phyloP scores from a whole-genome alignment of 2,329 filamentous ascomycete species.

The Colletotrichum gloeosporioides region DNA sequence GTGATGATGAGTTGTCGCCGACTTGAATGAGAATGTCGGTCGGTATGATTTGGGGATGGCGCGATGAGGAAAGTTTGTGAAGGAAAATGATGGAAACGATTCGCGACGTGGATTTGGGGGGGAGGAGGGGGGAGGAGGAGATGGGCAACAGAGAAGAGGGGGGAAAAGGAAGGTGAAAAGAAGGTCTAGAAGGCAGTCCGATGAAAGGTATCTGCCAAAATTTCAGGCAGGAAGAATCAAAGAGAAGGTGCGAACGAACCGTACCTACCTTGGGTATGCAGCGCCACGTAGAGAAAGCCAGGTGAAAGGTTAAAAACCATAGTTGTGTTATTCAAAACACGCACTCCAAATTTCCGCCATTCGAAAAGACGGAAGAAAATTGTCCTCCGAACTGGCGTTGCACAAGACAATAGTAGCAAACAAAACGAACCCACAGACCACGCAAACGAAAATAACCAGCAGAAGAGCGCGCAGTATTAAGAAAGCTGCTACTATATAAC shows the following conservation, averaged over 20 bases:
- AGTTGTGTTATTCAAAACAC: not conserved
- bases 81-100: too few relatives aligned
- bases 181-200: too few relatives aligned
- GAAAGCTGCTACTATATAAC: not conserved
- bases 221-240: not conserved
- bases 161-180: too few relatives aligned
- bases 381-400: not conserved
- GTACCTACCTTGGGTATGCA: not conserved
- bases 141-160: too few relatives aligned
- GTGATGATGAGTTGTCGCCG: too few relatives aligned
- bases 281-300: not conserved
- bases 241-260: not conserved
- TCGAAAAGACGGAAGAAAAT: accelerated
- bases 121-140: too few relatives aligned
- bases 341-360: not conserved
- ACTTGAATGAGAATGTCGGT: too few relatives aligned
- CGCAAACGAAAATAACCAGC: not conserved
- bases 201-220: too few relatives aligned
- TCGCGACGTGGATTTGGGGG: too few relatives aligned
- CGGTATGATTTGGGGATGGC: too few relatives aligned
- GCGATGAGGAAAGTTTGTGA: too few relatives aligned
- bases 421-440: not conserved
- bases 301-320: not conserved
- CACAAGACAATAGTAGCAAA: not conserved
- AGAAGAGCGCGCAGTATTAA: not conserved